These are phyloP conservation scores for Acer yangbiense DNA, from an alignment of 345 rosid genomes.

Conservation along the genomic window DNA sequence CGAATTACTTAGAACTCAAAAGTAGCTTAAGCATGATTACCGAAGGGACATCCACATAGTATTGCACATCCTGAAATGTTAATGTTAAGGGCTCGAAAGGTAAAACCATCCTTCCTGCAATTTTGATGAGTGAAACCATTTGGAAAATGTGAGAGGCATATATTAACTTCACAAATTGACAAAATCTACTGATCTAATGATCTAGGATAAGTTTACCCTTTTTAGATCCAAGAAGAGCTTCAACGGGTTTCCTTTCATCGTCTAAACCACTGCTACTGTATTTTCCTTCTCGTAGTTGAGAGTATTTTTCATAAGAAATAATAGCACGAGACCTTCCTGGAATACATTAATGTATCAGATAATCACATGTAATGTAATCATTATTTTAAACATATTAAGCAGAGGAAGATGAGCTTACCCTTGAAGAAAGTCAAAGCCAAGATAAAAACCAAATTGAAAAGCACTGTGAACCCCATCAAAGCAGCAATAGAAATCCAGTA, in stretches of 20 bases:
- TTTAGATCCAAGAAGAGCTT: background rate
- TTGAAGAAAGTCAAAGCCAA: slow-evolving; percentile 37
- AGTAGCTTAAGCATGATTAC: slow-evolving; percentile 28
- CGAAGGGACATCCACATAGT: slow-evolving; percentile 40
- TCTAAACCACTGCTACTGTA: background rate
- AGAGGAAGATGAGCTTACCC: slow-evolving; percentile 31
- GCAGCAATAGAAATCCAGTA: slow-evolving; percentile 28
- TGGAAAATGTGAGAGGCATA: background rate
- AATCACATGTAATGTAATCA: no score
- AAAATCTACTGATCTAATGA: background rate
- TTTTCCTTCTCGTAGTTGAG: background rate
- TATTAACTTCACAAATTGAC: slow-evolving; percentile 3
- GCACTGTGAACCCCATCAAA: slow-evolving; percentile 40
- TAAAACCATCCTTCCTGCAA: slow-evolving; percentile 35
- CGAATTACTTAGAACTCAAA: background rate
- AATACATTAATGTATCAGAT: background rate
- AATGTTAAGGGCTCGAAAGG: slow-evolving; percentile 48
- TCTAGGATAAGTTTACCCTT: slow-evolving; percentile 5
- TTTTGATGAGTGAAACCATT: background rate
- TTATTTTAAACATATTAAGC: background rate
- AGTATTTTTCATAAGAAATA: slow-evolving; percentile 2
- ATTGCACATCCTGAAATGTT: slow-evolving; percentile 40
- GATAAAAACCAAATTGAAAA: slow-evolving; percentile 40
- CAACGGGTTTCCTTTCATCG: background rate
- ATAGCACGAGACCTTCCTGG: background rate